These are phyloP conservation scores for Solanum acaule DNA, from an alignment of 257 asterid species.

Conservation along the genomic window DNA sequence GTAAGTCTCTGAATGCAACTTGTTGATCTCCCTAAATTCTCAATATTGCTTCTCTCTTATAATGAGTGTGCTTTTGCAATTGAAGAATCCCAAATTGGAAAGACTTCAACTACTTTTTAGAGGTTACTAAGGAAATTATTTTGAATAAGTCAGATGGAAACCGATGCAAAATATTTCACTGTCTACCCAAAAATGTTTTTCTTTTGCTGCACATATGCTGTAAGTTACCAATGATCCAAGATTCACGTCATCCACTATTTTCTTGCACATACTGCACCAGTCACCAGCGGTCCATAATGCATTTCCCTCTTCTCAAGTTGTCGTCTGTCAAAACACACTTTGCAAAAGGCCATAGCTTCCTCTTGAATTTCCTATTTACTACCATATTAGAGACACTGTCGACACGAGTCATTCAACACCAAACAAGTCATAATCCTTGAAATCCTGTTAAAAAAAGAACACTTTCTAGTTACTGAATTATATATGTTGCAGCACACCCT, in stretches of 20 bases:
- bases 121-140: not conserved
- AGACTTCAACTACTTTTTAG: not conserved
- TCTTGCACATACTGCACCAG: not conserved
- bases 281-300: not conserved
- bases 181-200: not conserved
- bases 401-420: not conserved
- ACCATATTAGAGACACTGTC: not conserved
- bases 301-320: not conserved
- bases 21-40: not conserved
- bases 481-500: not conserved
- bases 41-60: not conserved
- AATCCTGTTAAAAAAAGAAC: not conserved
- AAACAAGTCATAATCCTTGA: not conserved
- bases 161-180: not conserved
- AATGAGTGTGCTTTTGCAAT: not conserved
- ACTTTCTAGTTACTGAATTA: not conserved
- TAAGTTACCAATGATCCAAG: not conserved
- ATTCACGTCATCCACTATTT: not conserved
- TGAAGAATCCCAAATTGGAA: not conserved
- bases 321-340: not conserved
- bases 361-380: not conserved
- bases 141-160: not conserved
- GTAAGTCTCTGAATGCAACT: conserved; percentile 43
- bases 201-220: not conserved
- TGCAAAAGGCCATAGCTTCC: not conserved